Base-by-base conservation (phyloP, 345 rosid species). In the Boechera stricta region DNA sequence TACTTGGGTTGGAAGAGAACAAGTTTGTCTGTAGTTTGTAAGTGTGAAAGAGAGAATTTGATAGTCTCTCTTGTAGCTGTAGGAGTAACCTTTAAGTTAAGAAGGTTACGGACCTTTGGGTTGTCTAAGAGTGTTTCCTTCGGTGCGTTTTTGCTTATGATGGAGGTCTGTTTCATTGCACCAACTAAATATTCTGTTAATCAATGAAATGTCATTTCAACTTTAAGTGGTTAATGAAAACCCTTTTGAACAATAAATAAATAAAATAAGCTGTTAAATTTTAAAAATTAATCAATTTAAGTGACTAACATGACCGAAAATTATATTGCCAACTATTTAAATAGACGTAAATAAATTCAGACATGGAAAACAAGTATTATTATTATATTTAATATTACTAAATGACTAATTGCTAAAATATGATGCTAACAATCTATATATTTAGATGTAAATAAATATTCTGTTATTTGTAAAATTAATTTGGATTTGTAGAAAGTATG, bases 1-100 rank as follows among this genome's bases (percentile, higher is more conserved):
- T 56, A 24, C 61, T 66, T 66, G 67, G 7, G 41, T 58, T 72
- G 64, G 12, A 66, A 59, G 73, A 32, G 26, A 51, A 32, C 60
- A 71, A 56, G 41, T 59, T 67, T 48, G 54, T 67, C 32, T 58
- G 53, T 47, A 59, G 47, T 74, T 74, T 65, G 64, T 5, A 64
- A 71, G 54, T 64, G 80, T 77, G 80, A 26, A 53, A 45, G 64
- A 41, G 80, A 76, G 70, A 53, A 69, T 52, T 42, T 49, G 67
- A 18, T 16, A 38, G 54, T 54, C 15, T 13, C 55, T 59, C 35
- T 48, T 21, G 45, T 33, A 32, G 21, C 1, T 10, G 21, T 47
- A 58, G 63, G 28, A 48, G 52, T 61, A 67, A 66, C 67, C 54
- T 49, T 60, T 10, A 53, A 52, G 74, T 49, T 32, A 47, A 36